Evolutionary conservation across 2,329 filamentous ascomycete species (phyloP).

Genomic region (Fusarium sp.): DNA sequence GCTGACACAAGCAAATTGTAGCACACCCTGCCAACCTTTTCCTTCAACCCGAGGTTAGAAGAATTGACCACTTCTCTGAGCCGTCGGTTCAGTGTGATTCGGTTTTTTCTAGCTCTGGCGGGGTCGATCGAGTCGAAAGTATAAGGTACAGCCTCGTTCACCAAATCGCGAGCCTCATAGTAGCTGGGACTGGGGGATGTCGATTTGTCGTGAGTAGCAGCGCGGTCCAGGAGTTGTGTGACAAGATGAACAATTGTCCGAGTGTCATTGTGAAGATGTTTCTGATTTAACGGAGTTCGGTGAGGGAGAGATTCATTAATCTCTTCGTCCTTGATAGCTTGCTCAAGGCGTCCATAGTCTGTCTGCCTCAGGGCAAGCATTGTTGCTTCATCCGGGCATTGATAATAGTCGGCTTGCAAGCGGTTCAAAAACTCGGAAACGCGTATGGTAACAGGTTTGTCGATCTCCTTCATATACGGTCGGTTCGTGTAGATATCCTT

Average conservation of each 20-base stretch:
- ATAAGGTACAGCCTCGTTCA: slow-evolving; percentile 31
- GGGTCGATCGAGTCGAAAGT: slow-evolving; percentile 47
- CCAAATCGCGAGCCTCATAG: slow-evolving; percentile 45
- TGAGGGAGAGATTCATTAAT: slow-evolving; percentile 24
- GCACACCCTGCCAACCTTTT: slow-evolving; percentile 59
- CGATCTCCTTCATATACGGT: slow-evolving; percentile 52
- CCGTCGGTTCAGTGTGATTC: slow-evolving; percentile 43
- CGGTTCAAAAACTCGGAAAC: slow-evolving; percentile 43
- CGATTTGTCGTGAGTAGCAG: slow-evolving; percentile 38
- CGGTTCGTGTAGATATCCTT: slow-evolving; percentile 48
- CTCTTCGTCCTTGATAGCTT: slow-evolving; percentile 46
- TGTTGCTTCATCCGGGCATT: slow-evolving; percentile 35
- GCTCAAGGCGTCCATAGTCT: slow-evolving; percentile 48
- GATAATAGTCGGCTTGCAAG: slow-evolving; percentile 47
- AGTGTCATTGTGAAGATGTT: slow-evolving; percentile 46
- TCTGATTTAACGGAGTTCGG: slow-evolving; percentile 39
- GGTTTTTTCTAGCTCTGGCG: slow-evolving; percentile 40
- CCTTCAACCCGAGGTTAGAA: slow-evolving; percentile 42
- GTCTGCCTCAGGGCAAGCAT: slow-evolving; percentile 38
- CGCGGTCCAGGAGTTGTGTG: slow-evolving; percentile 46
- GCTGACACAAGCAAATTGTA: slow-evolving; percentile 75
- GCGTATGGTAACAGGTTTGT: slow-evolving; percentile 45
- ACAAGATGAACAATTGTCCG: slow-evolving; percentile 44
- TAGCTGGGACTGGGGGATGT: slow-evolving; percentile 42
- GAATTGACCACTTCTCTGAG: slow-evolving; percentile 46